Evolutionary conservation across 1,139 yeast genomes (phyloP), one percentile per base, ranked within the genome.

Genomic region (Suhomyces guaymorum): DNA sequence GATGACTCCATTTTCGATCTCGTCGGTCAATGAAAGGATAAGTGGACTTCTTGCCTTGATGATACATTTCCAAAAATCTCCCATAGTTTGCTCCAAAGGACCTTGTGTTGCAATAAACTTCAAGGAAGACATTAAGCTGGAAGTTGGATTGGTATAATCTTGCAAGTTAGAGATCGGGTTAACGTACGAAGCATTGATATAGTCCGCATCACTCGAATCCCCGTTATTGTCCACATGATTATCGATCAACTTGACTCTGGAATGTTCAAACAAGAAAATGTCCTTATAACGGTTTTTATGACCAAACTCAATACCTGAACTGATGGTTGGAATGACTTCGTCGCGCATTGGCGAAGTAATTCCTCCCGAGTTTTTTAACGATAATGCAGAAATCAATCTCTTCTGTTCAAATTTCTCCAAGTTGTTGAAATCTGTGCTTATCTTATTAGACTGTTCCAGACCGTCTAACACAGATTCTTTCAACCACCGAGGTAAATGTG

Each of bases 31-130:
- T 3, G 80, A 73, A 11, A 76, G 47, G 8, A 76, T 61, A 5
- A 76, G 37, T 10, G 69, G 62, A 9, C 67, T 58, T 20, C 58
- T 51, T 41, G 71, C 67, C 43, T 72, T 68, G 26, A 68, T 53
- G 5, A 84, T 71, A 35, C 84, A 82, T 48, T 78, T 77, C 94
- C 95, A 88, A 52, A 87, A 87, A 54, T 87, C 96, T 10, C 78
- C 80, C 40, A 82, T 72, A 0, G 96, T 85, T 15, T 81, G 77
- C 2, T 80, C 78, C 25, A 87, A 59, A 2, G 96, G 96, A 1
- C 94, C 96, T 48, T 87, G 96, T 0, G 95, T 82, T 1, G 95
- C 96, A 44, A 87, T 82, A 52, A 82, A 84, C 33, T 73, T 66
- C 31, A 54, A 48, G 8, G 49, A 32, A 6, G 38, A 28, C n/a